A percentile compares a stretch with the other conserved stretches of the same genome.
These are phyloP conservation scores for Wickerhamomyces canadensis DNA, from an alignment of 805 yeast genomes.

Conservation along the genomic window DNA sequence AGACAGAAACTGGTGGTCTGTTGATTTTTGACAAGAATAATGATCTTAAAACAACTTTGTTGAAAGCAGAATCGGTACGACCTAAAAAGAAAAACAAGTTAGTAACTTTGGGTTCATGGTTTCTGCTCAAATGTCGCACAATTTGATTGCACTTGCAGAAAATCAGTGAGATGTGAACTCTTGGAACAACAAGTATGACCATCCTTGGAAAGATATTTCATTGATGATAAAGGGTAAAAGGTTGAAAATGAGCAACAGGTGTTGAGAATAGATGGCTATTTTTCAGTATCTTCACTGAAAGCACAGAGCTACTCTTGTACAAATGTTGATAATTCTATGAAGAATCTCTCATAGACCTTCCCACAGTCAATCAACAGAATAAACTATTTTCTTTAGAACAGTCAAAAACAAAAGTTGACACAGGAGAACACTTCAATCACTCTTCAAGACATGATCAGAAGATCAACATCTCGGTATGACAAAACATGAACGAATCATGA, in stretches of 20 bases:
- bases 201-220: slow-evolving; percentile 8
- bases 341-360: too few relatives aligned
- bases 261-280: slow-evolving; percentile 7
- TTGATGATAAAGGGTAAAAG: too few relatives aligned
- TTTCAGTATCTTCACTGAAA: slow-evolving; percentile 22
- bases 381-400: too few relatives aligned
- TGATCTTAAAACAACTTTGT: slow-evolving; percentile 91
- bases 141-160: slow-evolving; percentile 36
- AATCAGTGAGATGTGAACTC: slow-evolving; percentile 4
- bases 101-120: slow-evolving; percentile 22
- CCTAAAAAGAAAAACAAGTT: slow-evolving; percentile 43
- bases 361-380: too few relatives aligned
- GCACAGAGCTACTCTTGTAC: slow-evolving; percentile 2
- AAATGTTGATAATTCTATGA: too few relatives aligned
- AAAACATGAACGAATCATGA: slow-evolving; percentile 1
- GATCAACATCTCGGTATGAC: background rate
- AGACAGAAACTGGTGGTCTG: slow-evolving; percentile 99
- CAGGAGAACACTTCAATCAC: slow-evolving; percentile 6
- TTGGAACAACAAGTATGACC: too few relatives aligned
- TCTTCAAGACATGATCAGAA: background rate
- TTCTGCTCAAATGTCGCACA: slow-evolving; percentile 48
- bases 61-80: slow-evolving; percentile 99
- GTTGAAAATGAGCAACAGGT: too few relatives aligned
- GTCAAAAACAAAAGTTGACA: too few relatives aligned
- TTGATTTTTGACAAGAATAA: slow-evolving; percentile 96